phyloP scores from a whole-genome alignment of 1,284 basidiomycete species.

The Termitomyces sp. region DNA sequence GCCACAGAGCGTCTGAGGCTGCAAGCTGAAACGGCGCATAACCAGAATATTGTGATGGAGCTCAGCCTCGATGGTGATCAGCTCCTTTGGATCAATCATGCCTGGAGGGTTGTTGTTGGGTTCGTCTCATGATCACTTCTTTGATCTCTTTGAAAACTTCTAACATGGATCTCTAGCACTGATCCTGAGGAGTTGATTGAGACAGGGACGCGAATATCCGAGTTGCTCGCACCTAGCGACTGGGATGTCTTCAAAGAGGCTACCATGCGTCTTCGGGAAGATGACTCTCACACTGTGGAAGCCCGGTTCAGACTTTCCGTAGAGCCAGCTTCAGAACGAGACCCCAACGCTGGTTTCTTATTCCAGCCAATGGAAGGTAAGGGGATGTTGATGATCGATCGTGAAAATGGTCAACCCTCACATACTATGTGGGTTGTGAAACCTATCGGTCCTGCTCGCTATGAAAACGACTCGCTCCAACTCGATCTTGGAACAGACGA shows the following conservation, averaged over 20 bases:
- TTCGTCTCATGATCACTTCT: constrained; percentile 37
- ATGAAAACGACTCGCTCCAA: constrained; percentile 53
- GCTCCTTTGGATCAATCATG: constrained; percentile 90
- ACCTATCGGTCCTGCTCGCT: constrained; percentile 69
- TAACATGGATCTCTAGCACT: constrained; percentile 44
- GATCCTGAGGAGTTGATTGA: constrained; percentile 82
- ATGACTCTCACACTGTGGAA: constrained; percentile 94
- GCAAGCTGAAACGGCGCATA: constrained; percentile 90
- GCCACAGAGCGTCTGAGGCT: constrained; percentile 80
- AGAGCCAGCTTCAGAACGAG: constrained; percentile 53
- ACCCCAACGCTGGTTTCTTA: constrained; percentile 44
- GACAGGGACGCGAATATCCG: constrained; percentile 76
- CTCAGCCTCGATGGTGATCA: constrained; percentile 92
- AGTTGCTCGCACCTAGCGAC: constrained; percentile 80
- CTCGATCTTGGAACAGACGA: constrained; percentile 56
- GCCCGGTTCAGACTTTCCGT: constrained; percentile 85
- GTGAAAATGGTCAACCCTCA: constrained; percentile 78
- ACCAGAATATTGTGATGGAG: constrained; percentile 94
- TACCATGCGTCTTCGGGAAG: constrained; percentile 79
- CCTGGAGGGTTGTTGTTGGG: constrained; percentile 92
- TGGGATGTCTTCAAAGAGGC: constrained; percentile 86
- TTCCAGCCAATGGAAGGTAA: constrained; percentile 95
- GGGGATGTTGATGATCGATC: constrained; percentile 97
- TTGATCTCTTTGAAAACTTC: background rate
- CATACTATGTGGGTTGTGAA: constrained; percentile 99